phyloP scores from a whole-genome alignment of 306 rosid species.

The Ammopiptanthus mongolicus region DNA sequence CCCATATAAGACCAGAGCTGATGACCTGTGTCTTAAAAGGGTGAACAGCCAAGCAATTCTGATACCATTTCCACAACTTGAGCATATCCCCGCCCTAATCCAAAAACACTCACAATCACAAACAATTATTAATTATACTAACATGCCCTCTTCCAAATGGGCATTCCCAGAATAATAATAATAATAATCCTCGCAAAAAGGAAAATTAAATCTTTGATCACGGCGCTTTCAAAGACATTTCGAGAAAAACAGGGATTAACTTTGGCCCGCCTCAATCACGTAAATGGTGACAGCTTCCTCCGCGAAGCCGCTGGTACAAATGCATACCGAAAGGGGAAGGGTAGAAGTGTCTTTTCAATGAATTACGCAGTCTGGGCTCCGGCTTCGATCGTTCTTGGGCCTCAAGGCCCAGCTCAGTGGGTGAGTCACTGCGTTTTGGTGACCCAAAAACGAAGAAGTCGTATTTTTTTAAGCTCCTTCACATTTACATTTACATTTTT shows the following conservation, averaged over 20 bases:
- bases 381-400: background rate
- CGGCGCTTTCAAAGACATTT: background rate
- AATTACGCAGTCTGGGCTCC: background rate
- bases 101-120: background rate
- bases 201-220: background rate
- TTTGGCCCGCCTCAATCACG: background rate
- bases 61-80: conserved; percentile 56
- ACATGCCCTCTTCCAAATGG: background rate
- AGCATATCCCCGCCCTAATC: conserved; percentile 27
- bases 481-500: no score
- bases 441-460: background rate
- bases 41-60: conserved; percentile 45
- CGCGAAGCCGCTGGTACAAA: background rate
- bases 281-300: background rate
- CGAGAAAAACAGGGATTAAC: background rate
- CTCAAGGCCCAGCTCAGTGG: background rate
- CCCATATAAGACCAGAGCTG: conserved; percentile 60
- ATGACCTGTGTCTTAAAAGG: conserved; percentile 60
- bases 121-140: background rate
- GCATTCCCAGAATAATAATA: background rate
- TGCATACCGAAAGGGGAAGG: background rate
- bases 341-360: background rate
- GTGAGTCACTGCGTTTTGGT: background rate
- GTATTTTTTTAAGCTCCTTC: no score
- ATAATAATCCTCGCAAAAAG: background rate